Evolutionary conservation across 208 protist species (phyloP).

Genomic region (Crithidia expoeki): DNA sequence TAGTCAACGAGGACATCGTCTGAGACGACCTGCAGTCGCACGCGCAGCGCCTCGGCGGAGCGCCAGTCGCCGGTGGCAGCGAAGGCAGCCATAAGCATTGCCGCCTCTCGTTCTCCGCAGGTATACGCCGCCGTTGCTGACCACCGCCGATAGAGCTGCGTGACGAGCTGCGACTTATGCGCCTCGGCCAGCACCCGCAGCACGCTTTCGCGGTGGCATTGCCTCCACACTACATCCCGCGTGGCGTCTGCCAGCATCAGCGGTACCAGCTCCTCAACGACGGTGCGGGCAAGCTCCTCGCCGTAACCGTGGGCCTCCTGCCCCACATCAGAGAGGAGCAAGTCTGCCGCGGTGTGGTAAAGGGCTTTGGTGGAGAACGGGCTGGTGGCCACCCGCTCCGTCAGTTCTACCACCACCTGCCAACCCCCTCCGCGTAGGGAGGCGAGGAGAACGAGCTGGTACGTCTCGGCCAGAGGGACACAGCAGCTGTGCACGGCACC

Average conservation of each 20-base stretch:
- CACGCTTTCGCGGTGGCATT: constrained; percentile 25
- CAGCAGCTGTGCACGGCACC: constrained; percentile 59
- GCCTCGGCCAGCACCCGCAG: constrained; percentile 17
- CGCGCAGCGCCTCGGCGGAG: constrained; percentile 25
- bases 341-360: constrained; percentile 56
- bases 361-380: constrained; percentile 56
- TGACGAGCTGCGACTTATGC: constrained; percentile 1
- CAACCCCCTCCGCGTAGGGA: constrained; percentile 48
- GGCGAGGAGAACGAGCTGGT: constrained; percentile 52
- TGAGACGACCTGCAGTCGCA: not conserved
- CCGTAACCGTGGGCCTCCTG: constrained; percentile 6
- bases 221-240: constrained; percentile 22
- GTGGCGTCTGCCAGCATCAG: constrained; percentile 39
- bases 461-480: constrained; percentile 70
- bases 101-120: constrained; percentile 16
- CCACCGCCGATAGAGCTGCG: constrained; percentile 25
- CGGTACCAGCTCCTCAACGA: constrained; percentile 26
- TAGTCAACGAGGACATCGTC: constrained; percentile 18
- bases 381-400: constrained; percentile 61
- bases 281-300: not conserved
- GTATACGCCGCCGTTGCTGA: not conserved
- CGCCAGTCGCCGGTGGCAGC: constrained; percentile 29
- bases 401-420: constrained; percentile 41
- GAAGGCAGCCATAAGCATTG: constrained; percentile 29
- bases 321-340: constrained; percentile 31